Base-by-base conservation (phyloP, 2,329 filamentous ascomycete species). In the Xylariomycetidae sp. region DNA sequence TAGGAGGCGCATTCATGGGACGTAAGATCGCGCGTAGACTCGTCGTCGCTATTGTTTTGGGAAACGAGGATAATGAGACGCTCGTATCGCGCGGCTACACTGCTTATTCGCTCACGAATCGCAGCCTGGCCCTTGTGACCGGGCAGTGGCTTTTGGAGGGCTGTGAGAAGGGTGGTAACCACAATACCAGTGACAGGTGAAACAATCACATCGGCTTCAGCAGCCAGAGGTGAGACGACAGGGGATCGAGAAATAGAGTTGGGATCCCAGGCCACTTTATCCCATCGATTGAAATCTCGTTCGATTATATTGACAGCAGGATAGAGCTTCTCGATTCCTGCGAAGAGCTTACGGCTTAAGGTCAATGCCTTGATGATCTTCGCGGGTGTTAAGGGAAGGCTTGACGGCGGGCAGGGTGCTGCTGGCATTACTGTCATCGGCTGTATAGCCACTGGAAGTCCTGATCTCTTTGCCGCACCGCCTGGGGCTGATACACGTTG, bases 171-270 rank as follows among this genome's bases (percentile, higher is more conserved):
- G 0, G 76, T 85, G 1, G 85, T 85, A 14, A 85, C 51, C 1
- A 94, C 57, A 3, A 94, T 62, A 0, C 85, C 88, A 0, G 74
- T 77, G 0, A 66, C 68, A 0, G 85, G 78, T 0, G 85, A 85
- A 5, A 89, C 48, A 1, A 83, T 73, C 3, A 95, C 58, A 48
- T 95, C 88, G 3, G 85, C 82, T 54, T 88, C 83, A 5, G 65
- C 60, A 1, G 61, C 59, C 2, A 72, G 55, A 0, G 60, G 43
- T 0, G 64, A 68, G 4, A 48, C 38, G 3, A 60, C 37, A n/a
- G 58, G 54, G 6, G 60, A 61, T n/a, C 56, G 53, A 16, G 44
- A 40, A 16, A 56, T 47, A 30, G 56, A 50, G 33, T 42, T 54
- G 16, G 33, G 56, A 34, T 53, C 41, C 63, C 62, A 63, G 8